Conservation (phyloP, 306 rosid genomes). For the Quercus variabilis region DNA sequence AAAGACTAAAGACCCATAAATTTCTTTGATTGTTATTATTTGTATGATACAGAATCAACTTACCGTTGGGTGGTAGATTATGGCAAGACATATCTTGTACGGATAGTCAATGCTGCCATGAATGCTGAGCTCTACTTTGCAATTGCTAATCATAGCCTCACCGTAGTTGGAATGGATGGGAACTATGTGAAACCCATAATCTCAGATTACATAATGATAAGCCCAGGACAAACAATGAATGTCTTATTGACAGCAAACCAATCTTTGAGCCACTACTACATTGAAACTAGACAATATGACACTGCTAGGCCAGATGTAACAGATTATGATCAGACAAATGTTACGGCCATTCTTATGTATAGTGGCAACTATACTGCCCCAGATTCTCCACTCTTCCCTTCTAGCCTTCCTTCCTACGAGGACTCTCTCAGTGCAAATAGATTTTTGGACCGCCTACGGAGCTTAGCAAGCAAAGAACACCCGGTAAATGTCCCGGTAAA, state of each 20-base stretch:
- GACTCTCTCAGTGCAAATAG: conserved; percentile 4
- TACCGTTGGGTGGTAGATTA: conserved; percentile 26
- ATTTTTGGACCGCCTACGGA: not conserved
- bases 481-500: conserved; percentile 30
- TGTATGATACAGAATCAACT: conserved; percentile 17
- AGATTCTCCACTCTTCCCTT: conserved; percentile 11
- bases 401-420: conserved; percentile 13
- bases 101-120: conserved; percentile 37
- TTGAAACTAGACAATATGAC: conserved; percentile 15
- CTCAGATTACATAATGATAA: conserved; percentile 28
- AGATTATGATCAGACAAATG: conserved; percentile 15
- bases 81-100: conserved; percentile 43
- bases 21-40: too few relatives aligned
- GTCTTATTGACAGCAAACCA: conserved; percentile 35
- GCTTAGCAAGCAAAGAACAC: conserved; percentile 28
- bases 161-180: conserved; percentile 40
- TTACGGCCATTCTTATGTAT: conserved; percentile 19
- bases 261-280: conserved; percentile 18
- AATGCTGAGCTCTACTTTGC: conserved; percentile 34
- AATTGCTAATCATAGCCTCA: conserved; percentile 40
- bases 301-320: not conserved
- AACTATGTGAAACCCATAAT: conserved; percentile 33
- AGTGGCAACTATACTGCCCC: conserved; percentile 12
- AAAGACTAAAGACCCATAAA: too few relatives aligned
- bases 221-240: conserved; percentile 55